Evolutionary conservation across 73 alveolate species (phyloP), one percentile per base, ranked within the genome.

Genomic region (Paramecium pentaurelia): DNA sequence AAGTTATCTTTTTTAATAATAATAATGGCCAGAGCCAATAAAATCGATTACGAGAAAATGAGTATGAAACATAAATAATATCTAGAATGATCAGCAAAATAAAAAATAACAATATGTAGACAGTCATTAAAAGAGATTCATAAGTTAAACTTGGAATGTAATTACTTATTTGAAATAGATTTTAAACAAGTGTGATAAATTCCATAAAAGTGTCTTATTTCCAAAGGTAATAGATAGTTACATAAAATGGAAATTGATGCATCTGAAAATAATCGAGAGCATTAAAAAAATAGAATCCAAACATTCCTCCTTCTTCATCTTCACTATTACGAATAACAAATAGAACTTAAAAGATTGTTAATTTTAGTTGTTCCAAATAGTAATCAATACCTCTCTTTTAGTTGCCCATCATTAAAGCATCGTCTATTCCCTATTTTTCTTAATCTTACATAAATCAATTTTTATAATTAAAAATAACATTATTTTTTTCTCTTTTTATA

Each of bases 21-120:
- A 86, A 51, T 18, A 94, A 45, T 2, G 97, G 97, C 97, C 97
- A 94, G n/a, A 93, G 85, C 54, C 93, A 86, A 10, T 92, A 70
- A 92, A 94, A 94, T 73, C 91, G 88, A 42, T 94, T 94, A 83
- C 77, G 77, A 16, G 96, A 86, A 54, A 94, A 94, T 27, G 94
- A 73, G 60, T 94, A 94, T 34, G 96, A 94, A 18, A 94, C 96
- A 92, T 94, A 94, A 40, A 94, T 64, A 20, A 94, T 92, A 60
- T 94, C 96, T 58, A 94, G 60, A 14, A 94, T 94, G 37, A 94
- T 94, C 70, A 94, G 75, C 25, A 89, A 47, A 14, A 89, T 89
- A 25, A 45, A 44, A 37, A 27, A 25, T 45, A 60, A 44, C 28
- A 70, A 30, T 11, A 89, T 40, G 42, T 89, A 89, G 4, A 89